Base-by-base conservation (phyloP, 805 yeast species). In the Millerozyma acaciae region DNA sequence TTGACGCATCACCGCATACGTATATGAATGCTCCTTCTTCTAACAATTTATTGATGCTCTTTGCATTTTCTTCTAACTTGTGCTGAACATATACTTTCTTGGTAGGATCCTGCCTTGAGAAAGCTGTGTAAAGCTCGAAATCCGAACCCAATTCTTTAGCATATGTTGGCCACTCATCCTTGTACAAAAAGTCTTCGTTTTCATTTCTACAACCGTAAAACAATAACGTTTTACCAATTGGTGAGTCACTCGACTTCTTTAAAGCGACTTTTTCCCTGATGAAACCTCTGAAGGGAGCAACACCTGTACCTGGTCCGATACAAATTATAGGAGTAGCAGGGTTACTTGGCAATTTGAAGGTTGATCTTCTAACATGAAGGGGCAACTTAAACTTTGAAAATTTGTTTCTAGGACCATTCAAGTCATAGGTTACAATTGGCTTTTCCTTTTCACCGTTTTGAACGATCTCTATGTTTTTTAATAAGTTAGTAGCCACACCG, bases 291-390 rank as follows among this genome's bases (percentile, higher is more conserved):
- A 93, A 86, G 41, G 98, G 98, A 7, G 98, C 97, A 32, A 90
- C 90, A 59, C 98, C 98, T 3, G 98, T 93, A 44, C 98, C 98
- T 28, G 98, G 97, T 18, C 98, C 98, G 51, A 90, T 74, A 83
- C 89, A 76, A 49, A 90, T 87, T 15, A 90, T 73, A 12, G 97
- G 97, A 20, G 80, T 77, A 3, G 75, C 60, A 20, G 94, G 82
- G 53, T 86, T 85, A 6, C 88, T 71, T 14, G 98, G 98, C 43
- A 93, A 71, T 68, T 88, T 89, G 71, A 90, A 93, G 37, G 90
- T 84, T 5, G 97, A 89, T 62, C 93, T 87, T 63, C 97, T 85
- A 29, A 93, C 83, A 56, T 89, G 96, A 26, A 93, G 81, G 4
- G 97, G 97, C 34, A 88, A 68, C 51, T 81, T 84, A 54, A 42